These are phyloP conservation scores for Quillaja saponaria DNA, from an alignment of 306 rosid genomes.

Conservation along the genomic window DNA sequence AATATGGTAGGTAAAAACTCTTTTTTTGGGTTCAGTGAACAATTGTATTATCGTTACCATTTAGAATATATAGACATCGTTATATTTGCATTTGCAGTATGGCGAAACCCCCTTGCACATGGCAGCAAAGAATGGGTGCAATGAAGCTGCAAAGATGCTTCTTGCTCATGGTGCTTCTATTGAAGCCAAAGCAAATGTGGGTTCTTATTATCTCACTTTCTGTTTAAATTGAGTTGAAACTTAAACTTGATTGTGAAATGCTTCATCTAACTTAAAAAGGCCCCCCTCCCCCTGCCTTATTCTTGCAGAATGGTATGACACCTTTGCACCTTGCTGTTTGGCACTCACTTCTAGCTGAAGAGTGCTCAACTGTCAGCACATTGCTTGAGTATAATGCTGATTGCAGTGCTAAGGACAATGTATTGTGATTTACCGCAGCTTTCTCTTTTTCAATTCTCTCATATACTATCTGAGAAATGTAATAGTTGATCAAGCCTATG, in stretches of 20 bases:
- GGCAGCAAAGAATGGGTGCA: constrained; percentile 96
- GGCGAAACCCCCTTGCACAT: constrained; percentile 97
- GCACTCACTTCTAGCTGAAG: constrained; percentile 79
- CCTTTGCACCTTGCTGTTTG: constrained; percentile 98
- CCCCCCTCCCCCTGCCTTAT: constrained; percentile 31
- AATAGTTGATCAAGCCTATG: constrained; percentile 28
- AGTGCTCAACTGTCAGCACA: constrained; percentile 65
- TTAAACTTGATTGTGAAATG: constrained; percentile 15
- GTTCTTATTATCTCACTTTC: constrained; percentile 28
- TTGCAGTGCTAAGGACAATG: constrained; percentile 85
- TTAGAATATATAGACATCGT: not conserved
- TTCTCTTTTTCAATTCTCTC: constrained; percentile 11
- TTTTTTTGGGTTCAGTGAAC: constrained; percentile 5
- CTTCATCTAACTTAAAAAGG: constrained; percentile 12
- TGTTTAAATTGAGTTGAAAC: constrained; percentile 26
- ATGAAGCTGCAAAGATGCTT: constrained; percentile 63
- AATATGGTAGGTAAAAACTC: constrained; percentile 65
- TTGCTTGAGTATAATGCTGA: constrained; percentile 77
- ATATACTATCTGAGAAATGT: constrained; percentile 19
- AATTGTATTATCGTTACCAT: constrained; percentile 1
- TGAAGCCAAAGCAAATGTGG: constrained; percentile 93
- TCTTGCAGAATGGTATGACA: constrained; percentile 92
- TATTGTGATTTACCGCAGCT: constrained; percentile 31
- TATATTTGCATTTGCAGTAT: constrained; percentile 50
- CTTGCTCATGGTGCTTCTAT: constrained; percentile 76